A percentile compares a stretch with the other conserved stretches of the same genome.
These are phyloP conservation scores for Pholiota microspora DNA, from an alignment of 768 basidiomycete genomes.

Conservation along the genomic window DNA sequence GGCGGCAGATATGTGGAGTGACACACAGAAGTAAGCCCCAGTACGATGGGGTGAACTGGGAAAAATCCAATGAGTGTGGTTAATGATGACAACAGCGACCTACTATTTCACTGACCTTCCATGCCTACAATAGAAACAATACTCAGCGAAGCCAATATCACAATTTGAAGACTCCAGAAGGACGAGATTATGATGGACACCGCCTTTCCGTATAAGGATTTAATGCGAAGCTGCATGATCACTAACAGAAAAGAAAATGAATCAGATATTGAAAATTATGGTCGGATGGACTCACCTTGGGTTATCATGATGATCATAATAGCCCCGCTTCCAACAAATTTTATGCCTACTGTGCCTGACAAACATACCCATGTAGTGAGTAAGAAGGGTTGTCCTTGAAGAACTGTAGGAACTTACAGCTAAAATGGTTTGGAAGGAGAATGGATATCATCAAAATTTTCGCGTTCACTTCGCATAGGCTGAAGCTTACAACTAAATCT, in stretches of 20 bases:
- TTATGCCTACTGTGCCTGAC: slow-evolving; percentile 23
- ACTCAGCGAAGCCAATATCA: neutral
- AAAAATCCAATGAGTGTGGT: neutral
- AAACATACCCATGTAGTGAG: too few species aligned
- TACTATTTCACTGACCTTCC: neutral
- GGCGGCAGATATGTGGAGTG: slow-evolving; percentile 19
- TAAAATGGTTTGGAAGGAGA: neutral
- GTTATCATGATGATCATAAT: slow-evolving; percentile 22
- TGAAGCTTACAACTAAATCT: neutral
- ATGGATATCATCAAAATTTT: neutral
- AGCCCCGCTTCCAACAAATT: slow-evolving; percentile 16
- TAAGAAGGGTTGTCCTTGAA: neutral
- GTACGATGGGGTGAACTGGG: neutral
- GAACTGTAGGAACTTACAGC: too few species aligned
- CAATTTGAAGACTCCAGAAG: slow-evolving; percentile 18
- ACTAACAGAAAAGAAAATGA: slow-evolving; percentile 10
- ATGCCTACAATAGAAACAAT: neutral
- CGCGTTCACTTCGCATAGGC: neutral
- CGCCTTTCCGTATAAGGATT: slow-evolving; percentile 21
- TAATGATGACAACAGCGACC: neutral
- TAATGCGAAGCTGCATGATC: slow-evolving; percentile 26
- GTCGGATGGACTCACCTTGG: slow-evolving; percentile 18
- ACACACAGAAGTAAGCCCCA: slow-evolving; percentile 14
- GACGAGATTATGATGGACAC: slow-evolving; percentile 15
- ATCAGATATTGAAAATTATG: neutral